A percentile compares a stretch with the other conserved stretches of the same genome.
phyloP scores from a whole-genome alignment of 208 protist species.

The Vickermania ingenoplastis region DNA sequence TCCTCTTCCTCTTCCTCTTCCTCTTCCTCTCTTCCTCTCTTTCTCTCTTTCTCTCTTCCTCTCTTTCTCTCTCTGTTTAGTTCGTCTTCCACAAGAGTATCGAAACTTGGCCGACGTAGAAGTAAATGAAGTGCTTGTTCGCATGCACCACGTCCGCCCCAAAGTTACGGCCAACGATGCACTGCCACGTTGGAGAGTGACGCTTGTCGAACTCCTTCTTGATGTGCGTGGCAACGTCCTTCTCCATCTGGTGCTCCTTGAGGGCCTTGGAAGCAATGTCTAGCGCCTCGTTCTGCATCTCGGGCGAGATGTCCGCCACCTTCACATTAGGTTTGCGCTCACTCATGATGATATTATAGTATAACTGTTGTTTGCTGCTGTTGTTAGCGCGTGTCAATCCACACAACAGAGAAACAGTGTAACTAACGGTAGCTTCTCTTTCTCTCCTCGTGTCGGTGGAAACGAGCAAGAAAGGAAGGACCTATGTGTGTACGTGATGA shows the following conservation, averaged over 20 bases:
- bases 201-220: constrained; percentile 99
- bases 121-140: constrained; percentile 99
- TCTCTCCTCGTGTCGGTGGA: no score
- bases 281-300: constrained; percentile 97
- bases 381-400: no score
- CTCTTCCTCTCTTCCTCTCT: neutral
- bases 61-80: no score
- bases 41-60: constrained; percentile 2
- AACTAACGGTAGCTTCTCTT: no score
- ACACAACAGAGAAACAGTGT: no score
- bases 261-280: constrained; percentile 96
- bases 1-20: no score
- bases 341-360: constrained; percentile 38
- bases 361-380: neutral
- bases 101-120: constrained; percentile 99
- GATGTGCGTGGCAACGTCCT: constrained; percentile 99
- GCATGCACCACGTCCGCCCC: constrained; percentile 99
- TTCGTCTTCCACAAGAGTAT: constrained; percentile 96
- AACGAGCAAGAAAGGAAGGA: no score
- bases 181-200: constrained; percentile 99
- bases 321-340: constrained; percentile 87
- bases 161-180: constrained; percentile 99
- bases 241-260: constrained; percentile 99
- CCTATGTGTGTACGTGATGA: no score
- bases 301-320: constrained; percentile 91